Evolutionary conservation across 1,139 yeast genomes (phyloP).

Genomic region (Hyphopichia fennica): DNA sequence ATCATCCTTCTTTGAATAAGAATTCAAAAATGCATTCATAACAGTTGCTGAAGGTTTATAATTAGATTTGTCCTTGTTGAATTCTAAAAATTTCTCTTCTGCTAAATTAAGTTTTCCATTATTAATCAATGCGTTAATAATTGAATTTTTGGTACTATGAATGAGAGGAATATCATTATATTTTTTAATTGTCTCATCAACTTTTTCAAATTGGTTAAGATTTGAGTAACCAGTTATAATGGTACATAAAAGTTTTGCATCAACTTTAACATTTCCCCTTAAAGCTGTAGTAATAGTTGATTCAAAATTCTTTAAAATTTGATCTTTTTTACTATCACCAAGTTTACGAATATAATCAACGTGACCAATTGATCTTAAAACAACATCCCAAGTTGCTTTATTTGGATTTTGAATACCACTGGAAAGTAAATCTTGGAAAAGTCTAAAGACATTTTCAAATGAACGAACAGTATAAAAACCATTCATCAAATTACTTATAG

Average conservation of each 20-base stretch:
- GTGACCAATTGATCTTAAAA: slow-evolving; percentile 38
- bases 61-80: slow-evolving; percentile 21
- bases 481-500: slow-evolving; percentile 35
- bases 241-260: slow-evolving; percentile 30
- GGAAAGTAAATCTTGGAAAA: slow-evolving; percentile 34
- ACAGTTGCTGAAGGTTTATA: slow-evolving; percentile 34
- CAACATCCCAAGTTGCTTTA: slow-evolving; percentile 35
- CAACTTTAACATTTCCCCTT: slow-evolving; percentile 21
- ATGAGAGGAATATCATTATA: slow-evolving; percentile 26
- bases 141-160: slow-evolving; percentile 33
- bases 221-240: slow-evolving; percentile 39
- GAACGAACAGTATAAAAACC: slow-evolving; percentile 30
- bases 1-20: slow-evolving; percentile 31
- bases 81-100: slow-evolving; percentile 32
- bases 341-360: slow-evolving; percentile 23
- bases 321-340: slow-evolving; percentile 14
- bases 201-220: slow-evolving; percentile 33
- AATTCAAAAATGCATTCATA: slow-evolving; percentile 38
- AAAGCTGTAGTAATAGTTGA: slow-evolving; percentile 30
- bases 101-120: slow-evolving; percentile 34
- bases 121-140: slow-evolving; percentile 33
- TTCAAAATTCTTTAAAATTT: slow-evolving; percentile 23
- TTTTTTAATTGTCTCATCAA: slow-evolving; percentile 24
- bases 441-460: slow-evolving; percentile 31
- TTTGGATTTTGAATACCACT: slow-evolving; percentile 28